Base-by-base conservation (phyloP, 495 filamentous ascomycete species). In the Podospora pseudocomata region DNA sequence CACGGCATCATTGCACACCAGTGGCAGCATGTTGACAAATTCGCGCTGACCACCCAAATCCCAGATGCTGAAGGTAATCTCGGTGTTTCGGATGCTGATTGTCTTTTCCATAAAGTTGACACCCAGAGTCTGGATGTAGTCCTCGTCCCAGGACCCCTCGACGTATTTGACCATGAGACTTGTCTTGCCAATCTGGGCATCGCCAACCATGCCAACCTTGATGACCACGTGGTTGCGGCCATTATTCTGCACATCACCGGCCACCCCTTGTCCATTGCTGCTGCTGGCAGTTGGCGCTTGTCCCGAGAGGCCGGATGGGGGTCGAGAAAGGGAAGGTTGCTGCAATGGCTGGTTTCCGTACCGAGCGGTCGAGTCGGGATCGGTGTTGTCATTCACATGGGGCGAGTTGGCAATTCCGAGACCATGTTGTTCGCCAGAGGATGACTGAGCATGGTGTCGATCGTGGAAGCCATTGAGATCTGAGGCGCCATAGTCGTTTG, bases 61-160 rank as follows among this genome's bases (percentile, higher is more conserved):
- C 95, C 95, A 99, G 76, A 99, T 99, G 58, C 92, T 96, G 80
- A 99, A 99, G 44, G 95, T 99, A 74, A 99, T 98, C 78, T 99
- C 95, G n/a, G 95, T 99, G 78, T 98, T 98, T 65, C 95, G 93
- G 78, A 99, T 99, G 66, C 91, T 94, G 76, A 99, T 98, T 13
- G 95, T 99, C 82, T 99, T 99, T 79, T 99, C 95, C 95, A 99
- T 99, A 82, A 99, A 99, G 76, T 99, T 99, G 79, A 99, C 95
- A 67, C 94, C 95, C 61, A 99, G 81, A 28, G 95, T 99, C 81
- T 99, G 95, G 73, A 99, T 99, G 79, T 99, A 99, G 80, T 99
- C 95, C 80, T 99, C 95, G 79, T 99, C 95, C 92, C 96, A 99
- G 78, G 92, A 96, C 27, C 95, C 95, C 80, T 99, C 95, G 53